Conservation (phyloP, 805 yeast species). For the Kuraishia capsulata region DNA sequence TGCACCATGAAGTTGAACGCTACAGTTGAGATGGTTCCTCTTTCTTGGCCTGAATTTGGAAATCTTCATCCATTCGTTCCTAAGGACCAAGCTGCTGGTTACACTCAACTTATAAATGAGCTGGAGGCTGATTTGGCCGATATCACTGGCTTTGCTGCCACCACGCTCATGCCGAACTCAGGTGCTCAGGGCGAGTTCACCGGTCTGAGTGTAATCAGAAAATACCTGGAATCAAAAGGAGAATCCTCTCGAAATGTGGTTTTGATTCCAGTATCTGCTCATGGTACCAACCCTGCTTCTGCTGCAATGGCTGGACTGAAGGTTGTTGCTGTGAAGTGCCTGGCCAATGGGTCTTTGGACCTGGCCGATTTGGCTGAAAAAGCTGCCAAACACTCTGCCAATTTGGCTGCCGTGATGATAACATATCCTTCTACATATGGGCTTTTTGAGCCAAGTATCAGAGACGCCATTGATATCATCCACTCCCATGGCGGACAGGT, state of each 20-base stretch:
- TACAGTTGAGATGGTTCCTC: conserved; percentile 89
- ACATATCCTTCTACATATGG: conserved; percentile 98
- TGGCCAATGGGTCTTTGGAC: conserved; percentile 79
- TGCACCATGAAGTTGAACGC: conserved; percentile 98
- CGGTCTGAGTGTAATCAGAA: conserved; percentile 79
- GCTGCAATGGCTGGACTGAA: conserved; percentile 96
- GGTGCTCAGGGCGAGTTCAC: conserved; percentile 99
- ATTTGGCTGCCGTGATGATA: conserved; percentile 88
- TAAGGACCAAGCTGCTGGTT: conserved; percentile 79
- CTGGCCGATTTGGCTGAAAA: conserved; percentile 64
- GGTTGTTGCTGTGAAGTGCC: conserved; percentile 88
- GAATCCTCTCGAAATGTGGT: conserved; percentile 74
- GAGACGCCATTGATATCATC: conserved; percentile 74
- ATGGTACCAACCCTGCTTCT: conserved; percentile 97
- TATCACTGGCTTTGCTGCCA: conserved; percentile 87
- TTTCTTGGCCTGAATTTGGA: conserved; percentile 90
- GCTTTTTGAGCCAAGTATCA: conserved; percentile 86
- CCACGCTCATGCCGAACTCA: conserved; percentile 92
- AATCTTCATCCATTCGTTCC: conserved; percentile 93
- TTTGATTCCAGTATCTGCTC: conserved; percentile 94
- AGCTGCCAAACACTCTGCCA: conserved; percentile 57
- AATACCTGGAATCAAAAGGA: conserved; percentile 64
- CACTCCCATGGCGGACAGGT: conserved; percentile 91
- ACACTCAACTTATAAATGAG: conserved; percentile 62
- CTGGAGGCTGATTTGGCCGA: conserved; percentile 79